Evolutionary conservation across 225 moss, liverwort and hornwort genomes (phyloP).

Genomic region (Straminergon stramineum): DNA sequence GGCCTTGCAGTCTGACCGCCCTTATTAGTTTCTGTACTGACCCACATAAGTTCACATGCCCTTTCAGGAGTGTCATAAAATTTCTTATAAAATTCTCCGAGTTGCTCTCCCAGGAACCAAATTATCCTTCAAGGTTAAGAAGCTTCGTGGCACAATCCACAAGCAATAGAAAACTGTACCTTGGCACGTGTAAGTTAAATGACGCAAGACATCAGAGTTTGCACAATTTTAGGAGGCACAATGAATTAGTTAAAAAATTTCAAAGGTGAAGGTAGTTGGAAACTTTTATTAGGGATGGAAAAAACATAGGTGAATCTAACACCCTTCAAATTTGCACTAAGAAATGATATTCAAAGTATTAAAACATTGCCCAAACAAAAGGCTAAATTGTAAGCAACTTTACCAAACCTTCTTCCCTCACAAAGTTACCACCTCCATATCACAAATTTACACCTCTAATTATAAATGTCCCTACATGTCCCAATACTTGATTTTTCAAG

Average conservation of each 20-base stretch:
- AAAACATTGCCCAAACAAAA: not conserved
- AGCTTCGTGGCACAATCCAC: not conserved
- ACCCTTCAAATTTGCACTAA: not conserved
- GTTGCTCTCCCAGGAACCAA: not conserved
- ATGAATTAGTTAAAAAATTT: not conserved
- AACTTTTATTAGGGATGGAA: not conserved
- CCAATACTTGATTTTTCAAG: too few relatives aligned
- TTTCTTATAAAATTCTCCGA: not conserved
- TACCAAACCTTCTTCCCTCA: not conserved
- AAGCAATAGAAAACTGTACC: not conserved
- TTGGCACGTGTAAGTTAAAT: too few relatives aligned
- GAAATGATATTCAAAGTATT: not conserved
- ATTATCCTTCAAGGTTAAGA: not conserved
- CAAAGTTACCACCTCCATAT: not conserved
- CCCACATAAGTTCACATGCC: not conserved
- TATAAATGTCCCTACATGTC: too few relatives aligned
- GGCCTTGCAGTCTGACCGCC: not conserved
- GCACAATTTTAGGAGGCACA: rapidly evolving
- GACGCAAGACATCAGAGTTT: not conserved
- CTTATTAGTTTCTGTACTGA: not conserved
- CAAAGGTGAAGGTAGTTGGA: too few relatives aligned
- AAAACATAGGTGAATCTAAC: not conserved
- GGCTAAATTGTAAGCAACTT: too few relatives aligned
- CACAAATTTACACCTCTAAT: not conserved
- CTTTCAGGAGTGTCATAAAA: not conserved